phyloP scores from a whole-genome alignment of 108 stramenopile genomes.

The Cyclotella distinguenda region DNA sequence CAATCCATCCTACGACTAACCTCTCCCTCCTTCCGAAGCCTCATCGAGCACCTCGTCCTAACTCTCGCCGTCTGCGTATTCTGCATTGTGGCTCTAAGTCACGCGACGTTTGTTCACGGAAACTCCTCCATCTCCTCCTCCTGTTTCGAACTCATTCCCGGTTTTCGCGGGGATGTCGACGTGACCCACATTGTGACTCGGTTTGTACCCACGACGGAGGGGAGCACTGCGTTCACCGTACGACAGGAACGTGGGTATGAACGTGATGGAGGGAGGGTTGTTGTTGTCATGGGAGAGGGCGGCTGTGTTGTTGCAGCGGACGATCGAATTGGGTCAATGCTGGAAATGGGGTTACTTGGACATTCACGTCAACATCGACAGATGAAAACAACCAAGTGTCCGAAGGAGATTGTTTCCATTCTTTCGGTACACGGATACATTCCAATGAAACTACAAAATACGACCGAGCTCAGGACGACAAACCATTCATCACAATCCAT shows the following conservation, averaged over 20 bases:
- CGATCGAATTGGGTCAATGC: not conserved
- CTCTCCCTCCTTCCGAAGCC: slow-evolving; percentile 43
- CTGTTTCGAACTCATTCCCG: slow-evolving; percentile 47
- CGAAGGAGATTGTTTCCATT: slow-evolving; percentile 19
- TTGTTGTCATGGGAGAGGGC: too few species aligned
- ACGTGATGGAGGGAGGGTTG: too few species aligned
- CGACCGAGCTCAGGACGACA: not conserved
- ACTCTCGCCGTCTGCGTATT: slow-evolving; percentile 60
- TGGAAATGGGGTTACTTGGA: not conserved
- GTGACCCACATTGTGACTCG: slow-evolving; percentile 52
- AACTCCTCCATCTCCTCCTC: not conserved
- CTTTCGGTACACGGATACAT: slow-evolving; percentile 23
- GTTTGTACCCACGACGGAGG: not conserved
- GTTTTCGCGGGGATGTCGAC: slow-evolving; percentile 52
- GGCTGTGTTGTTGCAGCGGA: not conserved
- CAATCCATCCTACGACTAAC: slow-evolving; percentile 53
- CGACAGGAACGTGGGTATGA: too few species aligned
- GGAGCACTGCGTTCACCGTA: slow-evolving; percentile 37
- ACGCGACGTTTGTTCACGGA: slow-evolving; percentile 63
- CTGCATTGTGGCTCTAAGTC: slow-evolving; percentile 54
- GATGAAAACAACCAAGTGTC: not conserved
- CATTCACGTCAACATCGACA: not conserved
- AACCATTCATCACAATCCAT: slow-evolving; percentile 14
- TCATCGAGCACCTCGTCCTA: slow-evolving; percentile 58
- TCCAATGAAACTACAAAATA: not conserved